Evolutionary conservation across 2,329 filamentous ascomycete genomes (phyloP).

Genomic region (Pseudohalonectria lignicola): DNA sequence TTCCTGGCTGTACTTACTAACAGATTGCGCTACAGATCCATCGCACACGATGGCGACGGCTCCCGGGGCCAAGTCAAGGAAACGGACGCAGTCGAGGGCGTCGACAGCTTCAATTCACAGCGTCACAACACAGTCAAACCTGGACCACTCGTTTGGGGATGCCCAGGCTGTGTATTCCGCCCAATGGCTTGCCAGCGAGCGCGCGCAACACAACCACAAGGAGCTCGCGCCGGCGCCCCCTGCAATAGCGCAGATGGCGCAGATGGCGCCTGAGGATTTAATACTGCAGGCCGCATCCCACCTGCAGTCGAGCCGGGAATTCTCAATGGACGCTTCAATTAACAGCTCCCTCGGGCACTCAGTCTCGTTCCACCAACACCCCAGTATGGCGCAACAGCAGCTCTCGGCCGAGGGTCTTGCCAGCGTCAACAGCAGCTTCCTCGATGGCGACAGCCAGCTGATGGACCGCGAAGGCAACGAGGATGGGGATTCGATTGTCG

Average conservation of each 20-base stretch:
- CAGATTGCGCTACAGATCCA: too few relatives aligned
- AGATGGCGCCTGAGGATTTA: conserved; percentile 38
- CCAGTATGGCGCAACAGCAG: conserved; percentile 30
- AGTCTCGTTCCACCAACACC: conserved; percentile 30
- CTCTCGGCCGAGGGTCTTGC: conserved; percentile 43
- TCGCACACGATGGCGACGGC: too few relatives aligned
- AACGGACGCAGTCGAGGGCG: conserved; percentile 41
- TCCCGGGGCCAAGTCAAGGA: conserved; percentile 27
- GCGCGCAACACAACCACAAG: conserved; percentile 29
- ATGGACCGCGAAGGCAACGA: conserved; percentile 49
- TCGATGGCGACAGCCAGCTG: conserved; percentile 47
- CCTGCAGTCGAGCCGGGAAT: conserved; percentile 38
- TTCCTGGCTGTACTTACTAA: too few relatives aligned
- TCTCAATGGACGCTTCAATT: conserved; percentile 37
- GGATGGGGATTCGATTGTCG: conserved; percentile 41
- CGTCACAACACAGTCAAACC: conserved; percentile 35
- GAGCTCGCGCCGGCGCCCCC: conserved; percentile 27
- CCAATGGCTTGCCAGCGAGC: conserved; percentile 33
- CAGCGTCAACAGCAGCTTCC: conserved; percentile 39
- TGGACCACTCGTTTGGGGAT: conserved; percentile 37
- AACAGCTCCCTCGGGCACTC: conserved; percentile 32
- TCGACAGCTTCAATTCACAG: conserved; percentile 48
- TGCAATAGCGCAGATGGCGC: conserved; percentile 28
- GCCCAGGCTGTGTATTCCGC: conserved; percentile 31
- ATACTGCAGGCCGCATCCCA: conserved; percentile 47